Evolutionary conservation across 352 stramenopile genomes (phyloP), one percentile per base, ranked within the genome.

Genomic region (Peronosclerospora sorghi): DNA sequence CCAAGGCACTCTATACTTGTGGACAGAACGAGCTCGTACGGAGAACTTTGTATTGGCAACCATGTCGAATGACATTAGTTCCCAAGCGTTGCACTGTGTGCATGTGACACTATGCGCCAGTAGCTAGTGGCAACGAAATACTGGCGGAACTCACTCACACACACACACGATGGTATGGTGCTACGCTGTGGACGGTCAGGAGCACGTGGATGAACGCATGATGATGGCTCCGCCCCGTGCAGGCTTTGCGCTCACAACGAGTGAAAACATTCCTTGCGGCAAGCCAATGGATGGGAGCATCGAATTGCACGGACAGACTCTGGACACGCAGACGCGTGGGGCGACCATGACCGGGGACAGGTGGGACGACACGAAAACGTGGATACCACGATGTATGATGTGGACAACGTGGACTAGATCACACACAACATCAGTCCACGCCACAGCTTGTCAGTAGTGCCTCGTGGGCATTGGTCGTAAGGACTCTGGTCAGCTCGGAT

Each of bases 11-110:
- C 0, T 94, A 94, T 35, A 83, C 68, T 36, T 94, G 79, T 28
- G 82, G 82, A 2, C 82, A 94, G 32, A 94, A 94, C n/a, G n/a
- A n/a, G n/a, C 41, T 90, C 78, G 19, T 94, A 94, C 44, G 82
- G 82, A 35, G 82, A 94, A 53, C 58, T 94, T 12, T 77, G 79
- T 5, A 81, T 80, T 35, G 82, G 82, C 14, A 79, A 94, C 34
- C 78, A 91, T 41, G 78, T 90, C 17, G 78, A 91, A 43, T 56
- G 82, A 0, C 77, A 94, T 46, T 64, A 80, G 30, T 61, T 92
- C 10, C 86, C 74, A 1, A 86, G 72, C 35, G 67, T 94, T 0
- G 60, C 75, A 7, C 65, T 90, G 36, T 83, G 73, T 45, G 78
- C 75, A 0, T 90, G 78, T 76, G 72, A 91, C 14, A 72, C 91